phyloP scores from a whole-genome alignment of 352 stramenopile genomes.

The Phytophthora nicotianae region DNA sequence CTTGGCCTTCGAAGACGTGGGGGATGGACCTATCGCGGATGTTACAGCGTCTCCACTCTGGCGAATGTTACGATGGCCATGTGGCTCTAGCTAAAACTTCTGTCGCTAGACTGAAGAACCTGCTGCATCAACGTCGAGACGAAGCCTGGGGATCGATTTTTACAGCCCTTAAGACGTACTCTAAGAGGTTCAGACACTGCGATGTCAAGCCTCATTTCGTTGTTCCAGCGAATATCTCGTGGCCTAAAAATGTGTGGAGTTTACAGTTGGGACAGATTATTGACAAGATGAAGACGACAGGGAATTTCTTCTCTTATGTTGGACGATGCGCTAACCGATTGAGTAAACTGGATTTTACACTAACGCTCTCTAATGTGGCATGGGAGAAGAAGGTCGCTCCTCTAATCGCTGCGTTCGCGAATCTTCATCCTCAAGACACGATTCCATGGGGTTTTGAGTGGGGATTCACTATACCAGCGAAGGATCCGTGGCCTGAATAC shows the following conservation, averaged over 20 bases:
- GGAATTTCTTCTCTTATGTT: slow-evolving; percentile 26
- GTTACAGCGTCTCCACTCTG: slow-evolving; percentile 22
- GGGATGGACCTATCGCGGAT: slow-evolving; percentile 30
- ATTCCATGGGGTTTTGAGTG: slow-evolving; percentile 14
- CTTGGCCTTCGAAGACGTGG: slow-evolving; percentile 33
- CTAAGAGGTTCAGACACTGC: slow-evolving; percentile 22
- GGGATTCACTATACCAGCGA: slow-evolving; percentile 22
- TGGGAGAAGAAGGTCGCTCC: slow-evolving; percentile 34
- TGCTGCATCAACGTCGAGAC: slow-evolving; percentile 22
- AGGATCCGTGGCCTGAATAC: slow-evolving; percentile 34
- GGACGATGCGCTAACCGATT: slow-evolving; percentile 23
- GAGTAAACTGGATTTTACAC: slow-evolving; percentile 22
- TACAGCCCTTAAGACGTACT: slow-evolving; percentile 14
- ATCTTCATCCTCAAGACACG: slow-evolving; percentile 22
- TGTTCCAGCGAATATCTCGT: slow-evolving; percentile 15
- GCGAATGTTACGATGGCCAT: slow-evolving; percentile 32
- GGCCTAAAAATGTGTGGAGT: slow-evolving; percentile 28
- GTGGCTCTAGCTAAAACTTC: slow-evolving; percentile 19
- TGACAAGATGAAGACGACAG: slow-evolving; percentile 26
- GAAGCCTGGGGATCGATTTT: slow-evolving; percentile 32
- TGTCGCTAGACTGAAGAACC: slow-evolving; percentile 7
- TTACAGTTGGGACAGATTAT: slow-evolving; percentile 32
- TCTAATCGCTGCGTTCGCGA: slow-evolving; percentile 29
- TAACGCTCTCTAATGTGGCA: slow-evolving; percentile 21
- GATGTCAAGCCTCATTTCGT: slow-evolving; percentile 24